These are phyloP conservation scores for Solanum piurae DNA, from an alignment of 257 asterid genomes.

Conservation along the genomic window DNA sequence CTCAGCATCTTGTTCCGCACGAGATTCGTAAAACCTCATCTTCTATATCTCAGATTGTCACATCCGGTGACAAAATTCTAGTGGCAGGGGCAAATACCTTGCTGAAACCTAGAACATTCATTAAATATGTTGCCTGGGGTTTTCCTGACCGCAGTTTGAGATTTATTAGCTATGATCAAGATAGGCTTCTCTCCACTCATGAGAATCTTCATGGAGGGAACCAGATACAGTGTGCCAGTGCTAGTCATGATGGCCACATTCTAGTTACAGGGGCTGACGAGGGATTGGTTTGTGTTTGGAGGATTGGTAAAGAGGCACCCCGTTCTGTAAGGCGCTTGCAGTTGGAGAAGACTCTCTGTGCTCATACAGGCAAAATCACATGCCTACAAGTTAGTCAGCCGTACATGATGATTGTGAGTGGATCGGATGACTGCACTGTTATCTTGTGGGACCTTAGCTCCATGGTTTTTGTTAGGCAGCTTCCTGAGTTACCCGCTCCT, in stretches of 20 bases:
- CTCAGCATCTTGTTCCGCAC: slow-evolving; percentile 58
- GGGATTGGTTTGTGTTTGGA: slow-evolving; percentile 78
- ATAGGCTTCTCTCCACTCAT: slow-evolving; percentile 85
- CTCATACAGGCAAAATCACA: slow-evolving; percentile 76
- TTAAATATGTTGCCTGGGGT: slow-evolving; percentile 88
- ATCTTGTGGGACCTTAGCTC: slow-evolving; percentile 96
- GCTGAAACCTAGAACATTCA: slow-evolving; percentile 70
- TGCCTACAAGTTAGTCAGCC: slow-evolving; percentile 91
- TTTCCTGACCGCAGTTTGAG: slow-evolving; percentile 94
- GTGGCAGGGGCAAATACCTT: slow-evolving; percentile 64
- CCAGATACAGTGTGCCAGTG: slow-evolving; percentile 88
- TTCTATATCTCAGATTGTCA: slow-evolving; percentile 70
- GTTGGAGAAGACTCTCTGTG: slow-evolving; percentile 77
- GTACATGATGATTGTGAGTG: slow-evolving; percentile 94
- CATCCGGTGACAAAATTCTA: slow-evolving; percentile 63
- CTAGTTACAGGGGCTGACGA: slow-evolving; percentile 94
- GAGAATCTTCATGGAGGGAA: slow-evolving; percentile 96
- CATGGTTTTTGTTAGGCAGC: slow-evolving; percentile 73
- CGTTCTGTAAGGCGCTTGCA: slow-evolving; percentile 52
- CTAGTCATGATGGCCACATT: slow-evolving; percentile 83
- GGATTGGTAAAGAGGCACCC: slow-evolving; percentile 70
- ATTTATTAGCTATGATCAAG: slow-evolving; percentile 77
- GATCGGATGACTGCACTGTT: slow-evolving; percentile 89
- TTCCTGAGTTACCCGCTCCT: slow-evolving; percentile 80
- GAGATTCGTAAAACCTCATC: slow-evolving; percentile 72